Percentiles rank a stretch among this genome's conserved stretches.
These are phyloP conservation scores for Teunomyces gatunensis DNA, from an alignment of 805 yeast genomes.

Conservation along the genomic window DNA sequence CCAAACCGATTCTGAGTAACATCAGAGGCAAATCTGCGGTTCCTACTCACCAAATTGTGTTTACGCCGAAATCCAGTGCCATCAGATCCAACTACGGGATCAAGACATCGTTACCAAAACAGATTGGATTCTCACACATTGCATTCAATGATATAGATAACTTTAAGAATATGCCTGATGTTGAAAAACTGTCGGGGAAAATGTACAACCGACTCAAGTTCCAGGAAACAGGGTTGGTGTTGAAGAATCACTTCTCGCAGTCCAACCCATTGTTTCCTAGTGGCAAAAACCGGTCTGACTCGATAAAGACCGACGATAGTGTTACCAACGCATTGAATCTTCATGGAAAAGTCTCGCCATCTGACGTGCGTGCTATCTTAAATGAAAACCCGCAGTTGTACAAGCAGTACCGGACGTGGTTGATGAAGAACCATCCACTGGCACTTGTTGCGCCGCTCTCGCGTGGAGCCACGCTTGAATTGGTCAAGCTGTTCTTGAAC, in stretches of 20 bases:
- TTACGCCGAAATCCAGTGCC: constrained; percentile 63
- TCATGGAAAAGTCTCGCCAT: constrained; percentile 22
- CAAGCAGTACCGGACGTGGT: constrained; percentile 52
- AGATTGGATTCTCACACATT: constrained; percentile 55
- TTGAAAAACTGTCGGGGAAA: constrained; percentile 60
- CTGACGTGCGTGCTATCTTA: constrained; percentile 32
- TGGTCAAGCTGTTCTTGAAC: constrained; percentile 34
- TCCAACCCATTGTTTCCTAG: constrained; percentile 44
- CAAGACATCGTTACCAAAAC: constrained; percentile 65
- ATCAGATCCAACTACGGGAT: constrained; percentile 74
- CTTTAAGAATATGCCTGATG: constrained; percentile 64
- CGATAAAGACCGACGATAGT: constrained; percentile 20
- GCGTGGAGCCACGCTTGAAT: constrained; percentile 22
- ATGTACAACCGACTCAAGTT: constrained; percentile 62
- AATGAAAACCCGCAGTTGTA: constrained; percentile 47
- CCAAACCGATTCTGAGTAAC: constrained; percentile 34
- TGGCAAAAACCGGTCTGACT: constrained; percentile 19
- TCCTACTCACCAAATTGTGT: constrained; percentile 75
- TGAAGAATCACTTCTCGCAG: constrained; percentile 29
- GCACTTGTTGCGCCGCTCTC: constrained; percentile 21
- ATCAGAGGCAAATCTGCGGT: constrained; percentile 28
- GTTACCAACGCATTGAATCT: constrained; percentile 33
- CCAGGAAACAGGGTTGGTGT: constrained; percentile 62
- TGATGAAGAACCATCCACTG: constrained; percentile 49
- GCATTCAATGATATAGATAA: constrained; percentile 68